Base-by-base conservation (phyloP, 768 basidiomycete genomes). In the Hemileccinum impolitum region DNA sequence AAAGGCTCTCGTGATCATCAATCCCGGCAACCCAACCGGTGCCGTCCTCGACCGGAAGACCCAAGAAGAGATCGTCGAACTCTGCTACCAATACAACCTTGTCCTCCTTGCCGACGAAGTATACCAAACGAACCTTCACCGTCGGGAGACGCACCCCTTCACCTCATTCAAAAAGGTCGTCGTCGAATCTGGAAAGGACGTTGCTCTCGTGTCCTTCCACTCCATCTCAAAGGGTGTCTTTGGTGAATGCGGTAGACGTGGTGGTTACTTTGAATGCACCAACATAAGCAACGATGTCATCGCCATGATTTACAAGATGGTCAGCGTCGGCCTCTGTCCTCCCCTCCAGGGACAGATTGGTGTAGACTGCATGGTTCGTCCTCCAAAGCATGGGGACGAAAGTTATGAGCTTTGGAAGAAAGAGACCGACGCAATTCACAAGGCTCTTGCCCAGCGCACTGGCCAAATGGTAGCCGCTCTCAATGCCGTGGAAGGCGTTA, bases 11-110 rank as follows among this genome's bases (percentile, higher is more conserved):
- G 95, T 98, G 53, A 81, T 99, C 61, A 98, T 99, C 77, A 99
- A 99, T 74, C 95, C 95, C 0, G 95, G 95, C 19, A 99, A 98
- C 72, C 95, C 96, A 18, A 98, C 96, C 0, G 96, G 95, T 36
- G 81, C 86, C 4, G 77, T 95, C 43, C 79, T 99, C 11, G 79
- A 84, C 54, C 75, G 80, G 50, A 55, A 68, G 25, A 89, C 87
- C 18, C 89, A 93, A 76, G 72, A 76, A 48, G 72, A 78, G 42
- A 78, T 99, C 49, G 82, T 96, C n/a, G 70, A 81, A 23, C 69
- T 98, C 10, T 95, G 93, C 70, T 89, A 94, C 64, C 76, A 87
- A 56, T 75, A 97, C 70, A 74, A 75, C 7, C 82, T 99, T 49
- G 87, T 95, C 18, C 81, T 99, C 43, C 80, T 98, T 55, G 95